These are phyloP conservation scores for Rhodotorula babjevae DNA, from an alignment of 768 basidiomycete species.

Conservation along the genomic window DNA sequence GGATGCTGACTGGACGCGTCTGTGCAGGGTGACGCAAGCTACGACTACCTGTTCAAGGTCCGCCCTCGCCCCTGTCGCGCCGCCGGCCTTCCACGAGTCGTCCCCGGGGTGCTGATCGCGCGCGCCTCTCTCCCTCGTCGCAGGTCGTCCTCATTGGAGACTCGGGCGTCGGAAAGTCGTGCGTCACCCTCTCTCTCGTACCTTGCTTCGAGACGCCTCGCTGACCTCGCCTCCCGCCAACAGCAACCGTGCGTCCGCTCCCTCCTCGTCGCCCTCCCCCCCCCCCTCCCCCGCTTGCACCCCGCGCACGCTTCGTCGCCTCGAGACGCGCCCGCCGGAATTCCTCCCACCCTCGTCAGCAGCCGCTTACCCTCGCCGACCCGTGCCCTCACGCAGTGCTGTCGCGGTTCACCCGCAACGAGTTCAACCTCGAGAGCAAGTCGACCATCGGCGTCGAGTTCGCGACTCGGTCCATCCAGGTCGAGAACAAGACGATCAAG, in stretches of 20 bases:
- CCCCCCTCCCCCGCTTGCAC: conserved; percentile 4
- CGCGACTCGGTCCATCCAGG: conserved; percentile 86
- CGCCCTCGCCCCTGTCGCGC: conserved; percentile 25
- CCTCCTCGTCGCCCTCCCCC: neutral
- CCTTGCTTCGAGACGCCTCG: neutral
- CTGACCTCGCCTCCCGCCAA: neutral
- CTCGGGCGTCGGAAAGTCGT: conserved; percentile 99
- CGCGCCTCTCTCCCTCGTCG: neutral
- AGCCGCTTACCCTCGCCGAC: neutral
- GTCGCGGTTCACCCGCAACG: conserved; percentile 98
- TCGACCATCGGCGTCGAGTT: conserved; percentile 98
- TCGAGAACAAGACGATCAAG: conserved; percentile 96
- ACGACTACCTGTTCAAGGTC: conserved; percentile 99
- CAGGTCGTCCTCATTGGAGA: conserved; percentile 98
- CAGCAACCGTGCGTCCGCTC: conserved; percentile 59
- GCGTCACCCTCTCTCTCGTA: conserved; percentile 50
- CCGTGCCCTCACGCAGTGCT: conserved; percentile 61
- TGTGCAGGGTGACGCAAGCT: conserved; percentile 47
- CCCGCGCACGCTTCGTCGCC: neutral
- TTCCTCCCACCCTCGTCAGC: too few relatives aligned
- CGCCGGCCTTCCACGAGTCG: neutral
- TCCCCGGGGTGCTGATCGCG: neutral
- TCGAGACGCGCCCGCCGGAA: too few relatives aligned
- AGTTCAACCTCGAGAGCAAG: conserved; percentile 98
- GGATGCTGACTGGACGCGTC: neutral